A percentile compares a stretch with the other conserved stretches of the same genome.
Evolutionary conservation across 441 rosid species (phyloP).

Genomic region (Erodium chrysanthum): DNA sequence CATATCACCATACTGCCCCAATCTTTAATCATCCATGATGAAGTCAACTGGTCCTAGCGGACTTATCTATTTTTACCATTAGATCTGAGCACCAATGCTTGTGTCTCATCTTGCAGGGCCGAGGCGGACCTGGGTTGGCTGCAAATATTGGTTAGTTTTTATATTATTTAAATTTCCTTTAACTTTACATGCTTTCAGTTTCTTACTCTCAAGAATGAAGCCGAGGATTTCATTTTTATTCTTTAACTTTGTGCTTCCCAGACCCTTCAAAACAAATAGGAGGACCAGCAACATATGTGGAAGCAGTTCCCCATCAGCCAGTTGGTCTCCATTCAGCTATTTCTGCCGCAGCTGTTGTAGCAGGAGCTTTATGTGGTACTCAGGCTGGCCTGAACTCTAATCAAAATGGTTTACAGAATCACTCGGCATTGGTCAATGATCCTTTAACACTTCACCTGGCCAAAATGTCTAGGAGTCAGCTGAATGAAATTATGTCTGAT

Average conservation of each 20-base stretch:
- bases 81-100: slow-evolving; percentile 8
- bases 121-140: slow-evolving; percentile 71
- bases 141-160: slow-evolving; percentile 40
- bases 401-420: slow-evolving; percentile 40
- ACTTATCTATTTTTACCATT: slow-evolving; percentile 5
- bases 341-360: slow-evolving; percentile 65
- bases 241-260: slow-evolving; percentile 18
- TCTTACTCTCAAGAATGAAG: slow-evolving; percentile 2
- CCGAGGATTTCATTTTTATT: neutral
- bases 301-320: slow-evolving; percentile 52
- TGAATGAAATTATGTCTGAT: slow-evolving; percentile 60
- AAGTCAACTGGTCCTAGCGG: neutral
- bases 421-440: slow-evolving; percentile 50
- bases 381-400: slow-evolving; percentile 46
- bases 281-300: slow-evolving; percentile 38
- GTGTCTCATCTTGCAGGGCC: slow-evolving; percentile 57
- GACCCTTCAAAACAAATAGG: slow-evolving; percentile 60
- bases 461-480: slow-evolving; percentile 77
- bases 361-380: slow-evolving; percentile 65
- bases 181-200: slow-evolving; percentile 5
- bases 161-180: slow-evolving; percentile 8
- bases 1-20: neutral
- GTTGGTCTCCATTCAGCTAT: slow-evolving; percentile 76
- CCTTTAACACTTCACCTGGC: slow-evolving; percentile 84
- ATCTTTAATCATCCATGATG: neutral